Evolutionary conservation across 2,329 filamentous ascomycete genomes (phyloP), one percentile per base, ranked within the genome.

Genomic region (Davidsoniella neocaledoniae): DNA sequence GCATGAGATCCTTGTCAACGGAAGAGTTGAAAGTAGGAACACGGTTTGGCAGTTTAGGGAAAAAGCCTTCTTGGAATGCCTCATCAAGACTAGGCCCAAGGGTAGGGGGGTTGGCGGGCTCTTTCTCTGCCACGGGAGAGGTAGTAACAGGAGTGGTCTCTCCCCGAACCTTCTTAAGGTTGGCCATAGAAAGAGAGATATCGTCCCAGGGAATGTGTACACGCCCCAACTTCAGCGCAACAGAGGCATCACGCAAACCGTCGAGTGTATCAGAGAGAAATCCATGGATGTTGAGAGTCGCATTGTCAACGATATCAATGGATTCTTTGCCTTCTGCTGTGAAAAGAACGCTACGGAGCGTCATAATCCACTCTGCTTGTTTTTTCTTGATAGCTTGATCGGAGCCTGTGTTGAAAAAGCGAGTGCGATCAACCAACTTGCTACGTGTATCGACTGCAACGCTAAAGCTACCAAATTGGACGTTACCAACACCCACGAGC

Each of bases 311-410:
- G 2, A 98, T 68, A 63, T 98, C 90, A 51, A 86, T 79, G 1
- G 87, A 82, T 52, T 96, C 87, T 49, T 75, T 74, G 33, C 86
- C 87, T 51, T 93, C 81, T 1, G 86, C 79, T 0, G 86, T 93
- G 58, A 98, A 93, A 5, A 96, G 70, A 43, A 96, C 75, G 63
- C 88, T 95, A 53, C 86, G 79, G 47, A 90, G 65, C 6, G 83
- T 83, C 58, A 94, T 74, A 55, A 93, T 90, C 90, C 93, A 98
- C 68, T 98, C 93, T 1, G 88, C 90, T 38, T 91, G 87, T 43
- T 76, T 61, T 42, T 66, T 73, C 48, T 64, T 73, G 57, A 83
- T 79, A 46, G 77, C 59, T 12, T 63, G 65, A 29, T 63, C 63
- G 23, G 72, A 70, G 41, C 71, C 71, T 55, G 76, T 71, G 55